phyloP scores from a whole-genome alignment of 2,329 filamentous ascomycete genomes.

The Dactylellina haptotyla region DNA sequence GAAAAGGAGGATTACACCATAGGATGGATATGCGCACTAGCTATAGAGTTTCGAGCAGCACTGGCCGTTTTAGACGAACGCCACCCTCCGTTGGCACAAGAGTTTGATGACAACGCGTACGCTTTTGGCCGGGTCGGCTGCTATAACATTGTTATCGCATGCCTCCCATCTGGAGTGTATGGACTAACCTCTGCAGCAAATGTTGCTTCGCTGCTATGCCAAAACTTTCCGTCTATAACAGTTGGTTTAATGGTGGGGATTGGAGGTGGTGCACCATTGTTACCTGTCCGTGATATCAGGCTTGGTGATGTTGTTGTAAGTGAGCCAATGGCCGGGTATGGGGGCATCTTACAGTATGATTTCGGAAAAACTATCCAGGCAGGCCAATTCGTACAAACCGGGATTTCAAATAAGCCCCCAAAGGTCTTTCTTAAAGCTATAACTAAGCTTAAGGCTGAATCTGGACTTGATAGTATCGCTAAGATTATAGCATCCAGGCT shows the following conservation, averaged over 20 bases:
- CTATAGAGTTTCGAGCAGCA: conserved; percentile 6
- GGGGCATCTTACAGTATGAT: conserved; percentile 11
- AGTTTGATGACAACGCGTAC: conserved; percentile 15
- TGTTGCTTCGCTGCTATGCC: conserved; percentile 10
- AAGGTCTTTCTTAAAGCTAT: conserved; percentile 4
- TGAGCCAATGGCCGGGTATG: conserved; percentile 4
- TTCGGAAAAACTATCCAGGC: not conserved
- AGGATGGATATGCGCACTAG: conserved; percentile 8
- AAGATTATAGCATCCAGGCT: not conserved
- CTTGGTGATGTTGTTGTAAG: conserved; percentile 22
- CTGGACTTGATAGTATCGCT: not conserved
- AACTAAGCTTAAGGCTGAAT: conserved; percentile 8
- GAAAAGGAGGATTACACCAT: conserved; percentile 9
- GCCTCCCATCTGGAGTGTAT: conserved; percentile 13
- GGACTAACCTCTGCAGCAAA: conserved; percentile 4
- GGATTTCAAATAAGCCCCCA: conserved; percentile 9
- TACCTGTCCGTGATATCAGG: conserved; percentile 14
- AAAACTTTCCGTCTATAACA: conserved; percentile 14
- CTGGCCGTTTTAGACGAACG: conserved; percentile 8
- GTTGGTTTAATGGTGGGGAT: conserved; percentile 23
- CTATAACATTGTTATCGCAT: conserved; percentile 26
- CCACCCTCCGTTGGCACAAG: conserved; percentile 4
- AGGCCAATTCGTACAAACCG: conserved; percentile 9
- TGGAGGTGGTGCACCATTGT: conserved; percentile 9
- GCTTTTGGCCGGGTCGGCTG: conserved; percentile 9